These are phyloP conservation scores for Margaritispora aquatica DNA, from an alignment of 495 filamentous ascomycete genomes.

Conservation along the genomic window DNA sequence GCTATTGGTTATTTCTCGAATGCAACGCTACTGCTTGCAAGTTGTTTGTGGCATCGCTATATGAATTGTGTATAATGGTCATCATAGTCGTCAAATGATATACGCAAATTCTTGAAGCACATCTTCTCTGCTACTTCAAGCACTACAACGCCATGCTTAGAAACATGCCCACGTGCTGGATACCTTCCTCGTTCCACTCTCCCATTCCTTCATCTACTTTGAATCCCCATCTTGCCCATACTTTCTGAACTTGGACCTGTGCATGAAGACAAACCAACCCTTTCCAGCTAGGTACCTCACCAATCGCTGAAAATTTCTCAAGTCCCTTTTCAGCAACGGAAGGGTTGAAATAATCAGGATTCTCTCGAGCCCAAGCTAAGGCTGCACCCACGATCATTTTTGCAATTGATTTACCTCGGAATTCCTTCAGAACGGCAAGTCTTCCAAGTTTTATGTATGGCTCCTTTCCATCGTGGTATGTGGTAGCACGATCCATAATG, in stretches of 20 bases:
- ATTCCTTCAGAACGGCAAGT: constrained; percentile 58
- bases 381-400: constrained; percentile 55
- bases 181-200: constrained; percentile 76
- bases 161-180: constrained; percentile 81
- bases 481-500: constrained; percentile 34
- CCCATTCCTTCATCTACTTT: constrained; percentile 63
- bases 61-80: no score
- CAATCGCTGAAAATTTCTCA: constrained; percentile 27
- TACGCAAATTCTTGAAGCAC: no score
- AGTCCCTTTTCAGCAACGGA: constrained; percentile 23
- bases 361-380: constrained; percentile 50
- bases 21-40: no score
- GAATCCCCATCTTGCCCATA: constrained; percentile 67
- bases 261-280: constrained; percentile 73
- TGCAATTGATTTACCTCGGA: constrained; percentile 57
- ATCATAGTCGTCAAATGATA: no score
- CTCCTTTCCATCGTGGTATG: constrained; percentile 51
- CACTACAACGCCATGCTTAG: no score
- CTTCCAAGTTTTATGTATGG: constrained; percentile 74
- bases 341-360: constrained; percentile 45
- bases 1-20: no score
- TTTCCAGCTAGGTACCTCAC: constrained; percentile 46
- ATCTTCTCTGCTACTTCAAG: no score
- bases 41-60: no score
- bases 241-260: constrained; percentile 50